Evolutionary conservation across 164 flowering plant genomes (phyloP), one percentile per base, ranked within the genome.

Genomic region (Magnolia changhungtana): DNA sequence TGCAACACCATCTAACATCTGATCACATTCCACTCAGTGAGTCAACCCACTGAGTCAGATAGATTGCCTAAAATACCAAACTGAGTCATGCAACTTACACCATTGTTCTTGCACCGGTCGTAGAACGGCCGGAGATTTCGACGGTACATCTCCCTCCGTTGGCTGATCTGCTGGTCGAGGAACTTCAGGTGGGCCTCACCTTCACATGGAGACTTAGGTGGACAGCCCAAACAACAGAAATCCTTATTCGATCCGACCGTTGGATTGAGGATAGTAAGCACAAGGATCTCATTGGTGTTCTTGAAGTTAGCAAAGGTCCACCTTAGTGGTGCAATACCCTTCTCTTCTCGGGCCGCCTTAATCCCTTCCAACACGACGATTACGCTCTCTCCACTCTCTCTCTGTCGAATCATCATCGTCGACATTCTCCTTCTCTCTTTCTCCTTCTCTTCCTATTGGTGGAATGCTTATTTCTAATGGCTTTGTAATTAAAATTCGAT

Each of bases 101-200:
- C 81, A 68, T 3, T 75, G 59, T 20, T 67, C 77, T 82, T 84
- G 81, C 85, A 84, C 49, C 27, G 64, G 19, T 81, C 70, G 50
- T 84, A 79, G 50, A 72, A 82, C 29, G 83, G 85, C 72, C 83
- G 78, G 69, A 84, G 74, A 73, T 67, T 74, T 63, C 74, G 16
- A 65, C 11, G 29, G 68, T 75, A 84, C 49, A 59, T 59, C 52
- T 81, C 77, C 65, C 78, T 81, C 72, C 73, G 72, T 61, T 79
- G 73, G 63, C 50, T 67, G 29, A 77, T 78, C 69, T 77, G 80
- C 16, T 75, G 69, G 4, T 74, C 74, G 45, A 79, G 78, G 31
- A 78, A 74, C 72, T 72, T 63, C 9, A 76, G 21, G 14, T 37
- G n/a, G 2, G 59, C 67, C 23, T 72, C 73, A 51, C 69, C 69